phyloP scores from a whole-genome alignment of 2,329 filamentous ascomycete species.

The Aspergillus latus region DNA sequence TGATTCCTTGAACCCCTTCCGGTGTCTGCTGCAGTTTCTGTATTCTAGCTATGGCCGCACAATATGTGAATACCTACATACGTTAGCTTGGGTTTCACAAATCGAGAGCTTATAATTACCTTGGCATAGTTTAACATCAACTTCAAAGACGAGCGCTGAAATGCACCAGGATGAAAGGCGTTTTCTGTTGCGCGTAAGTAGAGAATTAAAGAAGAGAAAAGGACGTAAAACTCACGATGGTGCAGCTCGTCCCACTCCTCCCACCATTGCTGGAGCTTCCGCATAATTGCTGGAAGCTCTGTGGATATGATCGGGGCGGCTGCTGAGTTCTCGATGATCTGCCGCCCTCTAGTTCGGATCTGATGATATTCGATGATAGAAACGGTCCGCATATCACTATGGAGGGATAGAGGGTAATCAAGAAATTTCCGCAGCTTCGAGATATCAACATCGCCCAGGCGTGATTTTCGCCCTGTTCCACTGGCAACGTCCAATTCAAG shows the following conservation, averaged over 20 bases:
- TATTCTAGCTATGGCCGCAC: slow-evolving; percentile 34
- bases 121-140: slow-evolving; percentile 36
- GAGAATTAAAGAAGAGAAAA: not conserved
- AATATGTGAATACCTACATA: slow-evolving; percentile 30
- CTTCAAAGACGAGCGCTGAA: slow-evolving; percentile 37
- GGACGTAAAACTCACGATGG: slow-evolving; percentile 26
- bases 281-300: slow-evolving; percentile 35
- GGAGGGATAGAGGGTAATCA: slow-evolving; percentile 37
- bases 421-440: slow-evolving; percentile 35
- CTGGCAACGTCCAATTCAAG: slow-evolving; percentile 37
- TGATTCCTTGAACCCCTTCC: slow-evolving; percentile 24
- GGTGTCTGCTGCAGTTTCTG: slow-evolving; percentile 32
- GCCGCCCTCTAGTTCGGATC: slow-evolving; percentile 33
- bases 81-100: not conserved
- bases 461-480: slow-evolving; percentile 37
- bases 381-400: slow-evolving; percentile 36
- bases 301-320: slow-evolving; percentile 28
- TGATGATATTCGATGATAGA: slow-evolving; percentile 39
- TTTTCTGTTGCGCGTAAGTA: slow-evolving; percentile 26
- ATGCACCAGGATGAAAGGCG: slow-evolving; percentile 37
- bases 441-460: slow-evolving; percentile 35
- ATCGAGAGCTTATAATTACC: not conserved
- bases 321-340: slow-evolving; percentile 30
- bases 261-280: slow-evolving; percentile 35
- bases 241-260: slow-evolving; percentile 38